phyloP scores from a whole-genome alignment of 768 basidiomycete genomes.

The Cytidiella melzeri region DNA sequence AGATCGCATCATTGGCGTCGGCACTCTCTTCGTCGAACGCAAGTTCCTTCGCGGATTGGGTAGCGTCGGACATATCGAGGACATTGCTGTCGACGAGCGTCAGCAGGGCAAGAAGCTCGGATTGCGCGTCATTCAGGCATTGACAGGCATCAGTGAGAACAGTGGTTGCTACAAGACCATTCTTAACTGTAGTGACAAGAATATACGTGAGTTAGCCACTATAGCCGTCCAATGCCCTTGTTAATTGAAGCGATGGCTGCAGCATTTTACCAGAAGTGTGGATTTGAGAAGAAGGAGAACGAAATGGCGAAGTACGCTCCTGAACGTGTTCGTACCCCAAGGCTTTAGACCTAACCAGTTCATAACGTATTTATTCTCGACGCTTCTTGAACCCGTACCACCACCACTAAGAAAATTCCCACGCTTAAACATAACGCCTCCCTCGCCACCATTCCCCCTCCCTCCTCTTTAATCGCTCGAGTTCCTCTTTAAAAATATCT shows the following conservation, averaged over 20 bases:
- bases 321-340: conserved; percentile 33
- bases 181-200: conserved; percentile 86
- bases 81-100: conserved; percentile 86
- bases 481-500: too few relatives aligned
- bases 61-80: conserved; percentile 92
- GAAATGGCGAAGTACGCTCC: conserved; percentile 84
- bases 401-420: too few relatives aligned
- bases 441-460: too few relatives aligned
- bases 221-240: neutral
- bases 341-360: conserved; percentile 23
- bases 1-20: conserved; percentile 79
- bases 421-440: too few relatives aligned
- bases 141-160: conserved; percentile 78
- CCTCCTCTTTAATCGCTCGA: too few relatives aligned
- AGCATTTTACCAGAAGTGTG: conserved; percentile 99
- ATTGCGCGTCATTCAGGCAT: conserved; percentile 75
- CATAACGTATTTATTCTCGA: neutral
- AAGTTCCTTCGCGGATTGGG: conserved; percentile 90
- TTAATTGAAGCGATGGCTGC: conserved; percentile 9
- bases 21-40: conserved; percentile 83
- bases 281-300: conserved; percentile 82
- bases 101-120: conserved; percentile 94
- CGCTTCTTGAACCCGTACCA: neutral
- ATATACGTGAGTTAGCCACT: conserved; percentile 67
- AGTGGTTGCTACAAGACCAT: conserved; percentile 94